These are phyloP conservation scores for Flueggea neowawraea DNA, from an alignment of 441 rosid species.

Conservation along the genomic window DNA sequence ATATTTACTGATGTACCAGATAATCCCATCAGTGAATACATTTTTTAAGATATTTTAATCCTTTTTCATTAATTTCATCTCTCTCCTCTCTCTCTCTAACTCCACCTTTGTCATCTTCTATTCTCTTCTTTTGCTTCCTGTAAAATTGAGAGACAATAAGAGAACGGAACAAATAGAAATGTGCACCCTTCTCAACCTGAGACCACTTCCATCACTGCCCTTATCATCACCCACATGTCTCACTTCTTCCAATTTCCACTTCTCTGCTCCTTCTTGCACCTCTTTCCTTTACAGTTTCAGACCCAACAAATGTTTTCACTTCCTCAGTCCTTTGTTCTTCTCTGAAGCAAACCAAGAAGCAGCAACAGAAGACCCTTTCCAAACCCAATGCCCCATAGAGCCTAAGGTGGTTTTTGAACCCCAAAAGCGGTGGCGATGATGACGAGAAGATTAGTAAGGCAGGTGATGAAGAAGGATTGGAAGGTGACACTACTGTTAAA, in stretches of 20 bases:
- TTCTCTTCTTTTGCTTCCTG: too few relatives aligned
- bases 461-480: conserved; percentile 27
- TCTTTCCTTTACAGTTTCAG: conserved; percentile 42
- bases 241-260: conserved; percentile 21
- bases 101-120: too few relatives aligned
- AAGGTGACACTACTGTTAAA: conserved; percentile 63
- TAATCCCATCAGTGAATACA: too few relatives aligned
- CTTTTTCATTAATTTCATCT: too few relatives aligned
- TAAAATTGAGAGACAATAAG: too few relatives aligned
- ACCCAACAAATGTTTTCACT: conserved; percentile 71
- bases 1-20: too few relatives aligned
- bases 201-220: conserved; percentile 13
- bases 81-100: too few relatives aligned
- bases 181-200: conserved; percentile 46
- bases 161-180: too few relatives aligned
- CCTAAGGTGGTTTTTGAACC: conserved; percentile 64
- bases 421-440: conserved; percentile 44
- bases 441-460: conserved; percentile 18
- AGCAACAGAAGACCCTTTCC: conserved; percentile 47
- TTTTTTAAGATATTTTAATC: too few relatives aligned
- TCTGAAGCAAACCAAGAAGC: conserved; percentile 67
- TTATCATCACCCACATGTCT: conserved; percentile 27
- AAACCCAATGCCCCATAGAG: conserved; percentile 62
- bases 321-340: conserved; percentile 76
- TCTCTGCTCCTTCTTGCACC: conserved; percentile 20